Base-by-base conservation (phyloP, 1,284 basidiomycete genomes). In the Leccinum cinnamomeum region DNA sequence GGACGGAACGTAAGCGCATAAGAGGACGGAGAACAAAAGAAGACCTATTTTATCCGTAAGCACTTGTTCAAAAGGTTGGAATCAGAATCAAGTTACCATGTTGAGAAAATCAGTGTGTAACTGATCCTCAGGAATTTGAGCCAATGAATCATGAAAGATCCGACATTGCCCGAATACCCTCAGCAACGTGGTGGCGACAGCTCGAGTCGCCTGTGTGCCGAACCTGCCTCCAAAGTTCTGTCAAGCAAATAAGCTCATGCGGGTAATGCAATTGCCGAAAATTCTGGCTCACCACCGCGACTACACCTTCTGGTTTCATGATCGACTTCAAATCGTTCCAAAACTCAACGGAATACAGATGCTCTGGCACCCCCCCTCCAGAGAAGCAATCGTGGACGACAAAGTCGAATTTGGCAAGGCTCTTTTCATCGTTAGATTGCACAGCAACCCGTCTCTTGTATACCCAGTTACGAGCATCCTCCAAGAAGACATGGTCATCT, bases 351-450 rank as follows among this genome's bases (percentile, higher is more conserved):
- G 94, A 92, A 76, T 91, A 97, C 50, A 97, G 78, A 69, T 93
- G 87, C 16, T 86, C 79, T 0, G 95, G 94, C 3, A 97, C 87
- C 20, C 85, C 84, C 3, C 95, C 95, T 3, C 94, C 95, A 10
- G 93, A 94, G 75, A 97, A 97, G 68, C 91, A 92, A 71, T 97
- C 95, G 69, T 98, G 95, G 0, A 97, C 79, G 18, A 95, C 84
- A 67, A 91, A 86, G 72, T 92, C 91, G 73, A 86, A 97, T 25
- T 72, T 73, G 35, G 76, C 70, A 57, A 67, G 65, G 12, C 56
- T 66, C 14, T 71, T 69, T 41, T 69, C 62, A n/a, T 68, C 70
- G 56, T 74, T 74, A 53, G 70, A 67, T 56, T 75, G 74, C 50
- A 77, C 64, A 46, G 68, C 68, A 35, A 64, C 68, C 16, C 75